Percentiles rank a stretch among this genome's conserved stretches.
These are phyloP conservation scores for Phytophthora agathidicida DNA, from an alignment of 352 stramenopile species.

Conservation along the genomic window DNA sequence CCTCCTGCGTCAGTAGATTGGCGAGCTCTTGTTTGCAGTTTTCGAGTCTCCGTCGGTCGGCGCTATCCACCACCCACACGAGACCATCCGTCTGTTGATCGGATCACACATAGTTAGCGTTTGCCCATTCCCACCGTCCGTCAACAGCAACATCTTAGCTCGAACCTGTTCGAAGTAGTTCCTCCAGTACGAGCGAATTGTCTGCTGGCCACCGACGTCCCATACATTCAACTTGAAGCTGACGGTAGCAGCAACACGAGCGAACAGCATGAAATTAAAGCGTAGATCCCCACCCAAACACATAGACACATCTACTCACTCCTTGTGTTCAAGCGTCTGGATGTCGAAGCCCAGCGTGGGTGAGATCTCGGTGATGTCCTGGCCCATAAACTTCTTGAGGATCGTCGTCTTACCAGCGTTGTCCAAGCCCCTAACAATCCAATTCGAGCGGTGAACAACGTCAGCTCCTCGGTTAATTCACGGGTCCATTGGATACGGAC, in stretches of 20 bases:
- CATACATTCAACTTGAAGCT: constrained; percentile 98
- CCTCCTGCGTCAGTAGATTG: constrained; percentile 89
- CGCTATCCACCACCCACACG: constrained; percentile 99
- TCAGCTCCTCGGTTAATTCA: constrained; percentile 5
- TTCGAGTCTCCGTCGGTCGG: constrained; percentile 93
- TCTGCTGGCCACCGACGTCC: constrained; percentile 99
- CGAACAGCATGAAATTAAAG: too few relatives aligned
- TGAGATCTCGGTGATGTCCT: constrained; percentile 97
- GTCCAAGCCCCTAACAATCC: constrained; percentile 91
- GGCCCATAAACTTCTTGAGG: constrained; percentile 97
- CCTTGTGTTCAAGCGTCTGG: constrained; percentile 97
- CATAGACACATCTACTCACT: constrained; percentile 46
- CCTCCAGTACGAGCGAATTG: constrained; percentile 99
- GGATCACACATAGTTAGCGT: not conserved
- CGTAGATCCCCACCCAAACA: too few relatives aligned
- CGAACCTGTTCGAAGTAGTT: constrained; percentile 98
- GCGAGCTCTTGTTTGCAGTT: constrained; percentile 93
- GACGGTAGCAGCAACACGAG: constrained; percentile 38
- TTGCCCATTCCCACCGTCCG: not conserved
- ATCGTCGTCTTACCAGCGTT: constrained; percentile 99
- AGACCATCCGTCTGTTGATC: constrained; percentile 97
- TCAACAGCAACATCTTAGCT: not conserved
- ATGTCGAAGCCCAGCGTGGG: constrained; percentile 99
- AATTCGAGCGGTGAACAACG: constrained; percentile 9
- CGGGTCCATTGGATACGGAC: not conserved